Percentiles rank a stretch among this genome's conserved stretches.
phyloP scores from a whole-genome alignment of 192 early-diverging fungal genomes.

The Spizellomyces punctatus region DNA sequence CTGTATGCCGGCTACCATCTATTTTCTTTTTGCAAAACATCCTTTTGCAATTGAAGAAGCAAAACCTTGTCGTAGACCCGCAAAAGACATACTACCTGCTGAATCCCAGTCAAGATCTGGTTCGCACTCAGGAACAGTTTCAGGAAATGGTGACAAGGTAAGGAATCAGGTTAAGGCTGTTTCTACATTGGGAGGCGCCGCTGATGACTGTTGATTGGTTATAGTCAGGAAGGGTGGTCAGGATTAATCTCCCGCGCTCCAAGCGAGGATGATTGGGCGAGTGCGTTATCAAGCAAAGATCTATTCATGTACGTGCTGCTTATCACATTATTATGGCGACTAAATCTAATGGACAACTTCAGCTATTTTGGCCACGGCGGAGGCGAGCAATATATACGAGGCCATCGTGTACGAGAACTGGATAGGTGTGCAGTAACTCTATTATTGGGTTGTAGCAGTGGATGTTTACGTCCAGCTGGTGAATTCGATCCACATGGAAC shows the following conservation, averaged over 20 bases:
- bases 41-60: not conserved
- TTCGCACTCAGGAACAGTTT: slow-evolving; percentile 80
- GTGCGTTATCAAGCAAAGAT: slow-evolving; percentile 58
- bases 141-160: slow-evolving; percentile 33
- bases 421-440: slow-evolving; percentile 75
- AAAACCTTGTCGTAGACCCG: slow-evolving; percentile 10
- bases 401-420: slow-evolving; percentile 66
- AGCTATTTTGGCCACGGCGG: slow-evolving; percentile 96
- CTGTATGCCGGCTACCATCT: slow-evolving; percentile 83
- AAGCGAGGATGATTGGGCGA: slow-evolving; percentile 61
- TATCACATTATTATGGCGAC: not conserved
- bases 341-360: not conserved
- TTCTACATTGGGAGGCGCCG: slow-evolving; percentile 12
- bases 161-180: not conserved
- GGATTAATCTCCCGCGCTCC: slow-evolving; percentile 74
- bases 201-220: not conserved
- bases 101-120: slow-evolving; percentile 89
- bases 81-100: slow-evolving; percentile 74
- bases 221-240: slow-evolving; percentile 60
- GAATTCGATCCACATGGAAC: slow-evolving; percentile 91
- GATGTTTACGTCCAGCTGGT: slow-evolving; percentile 67
- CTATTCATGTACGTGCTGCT: slow-evolving; percentile 60
- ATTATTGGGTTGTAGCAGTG: slow-evolving; percentile 95
- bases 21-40: slow-evolving; percentile 72
- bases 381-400: slow-evolving; percentile 79